A percentile compares a stretch with the other conserved stretches of the same genome.
Conservation (phyloP, 441 rosid genomes). For the Theobroma grandiflorum region DNA sequence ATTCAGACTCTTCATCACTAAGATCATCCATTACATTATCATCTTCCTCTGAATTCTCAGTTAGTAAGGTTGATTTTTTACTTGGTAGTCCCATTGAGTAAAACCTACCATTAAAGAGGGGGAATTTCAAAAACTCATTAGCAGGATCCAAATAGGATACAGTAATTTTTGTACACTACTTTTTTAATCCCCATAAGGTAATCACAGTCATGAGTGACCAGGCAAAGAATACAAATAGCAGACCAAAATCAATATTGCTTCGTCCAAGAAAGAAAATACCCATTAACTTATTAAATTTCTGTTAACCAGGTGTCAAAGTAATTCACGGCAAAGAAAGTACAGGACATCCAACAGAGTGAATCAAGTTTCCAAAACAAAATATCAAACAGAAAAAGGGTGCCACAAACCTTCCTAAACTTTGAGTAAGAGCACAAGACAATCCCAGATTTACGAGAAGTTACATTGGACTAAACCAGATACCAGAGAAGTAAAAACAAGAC, state of each 20-base stretch:
- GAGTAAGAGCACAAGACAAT: background rate
- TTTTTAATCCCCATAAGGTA: background rate
- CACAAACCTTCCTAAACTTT: background rate
- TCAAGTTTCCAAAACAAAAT: background rate
- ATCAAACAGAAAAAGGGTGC: background rate
- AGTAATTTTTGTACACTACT: background rate
- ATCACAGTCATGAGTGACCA: background rate
- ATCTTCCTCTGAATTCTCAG: slow-evolving; percentile 45
- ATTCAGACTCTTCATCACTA: slow-evolving; percentile 52
- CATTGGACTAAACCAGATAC: background rate
- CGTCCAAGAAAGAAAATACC: background rate
- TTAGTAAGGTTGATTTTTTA: slow-evolving; percentile 33
- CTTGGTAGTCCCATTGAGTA: slow-evolving; percentile 32
- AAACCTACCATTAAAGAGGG: slow-evolving; percentile 20
- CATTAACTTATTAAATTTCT: background rate
- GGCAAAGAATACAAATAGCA: background rate
- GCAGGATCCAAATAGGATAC: background rate
- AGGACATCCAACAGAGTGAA: background rate
- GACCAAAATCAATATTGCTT: background rate
- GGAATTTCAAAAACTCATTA: background rate
- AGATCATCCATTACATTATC: slow-evolving; percentile 48
- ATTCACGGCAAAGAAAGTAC: background rate
- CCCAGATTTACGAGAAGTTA: background rate
- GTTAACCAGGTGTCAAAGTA: background rate
- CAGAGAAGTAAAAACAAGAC: background rate